These are phyloP conservation scores for Trifolium subterraneum DNA, from an alignment of 306 rosid species.

Conservation along the genomic window DNA sequence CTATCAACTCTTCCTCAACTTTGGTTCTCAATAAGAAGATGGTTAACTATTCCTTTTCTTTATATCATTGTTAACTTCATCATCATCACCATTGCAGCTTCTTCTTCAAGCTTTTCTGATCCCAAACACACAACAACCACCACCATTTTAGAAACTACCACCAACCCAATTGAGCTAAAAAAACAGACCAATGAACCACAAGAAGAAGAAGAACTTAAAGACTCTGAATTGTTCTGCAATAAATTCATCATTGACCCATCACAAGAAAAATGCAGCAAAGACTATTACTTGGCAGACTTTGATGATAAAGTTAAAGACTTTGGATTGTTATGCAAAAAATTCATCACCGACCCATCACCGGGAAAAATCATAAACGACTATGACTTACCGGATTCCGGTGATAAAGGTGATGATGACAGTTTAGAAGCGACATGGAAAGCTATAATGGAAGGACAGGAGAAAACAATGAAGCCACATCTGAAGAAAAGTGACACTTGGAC, in stretches of 20 bases:
- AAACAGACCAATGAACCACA: conserved; percentile 34
- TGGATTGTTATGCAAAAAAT: conserved; percentile 33
- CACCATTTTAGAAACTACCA: conserved; percentile 1
- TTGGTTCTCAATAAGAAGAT: conserved; percentile 58
- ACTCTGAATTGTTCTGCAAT: conserved; percentile 27
- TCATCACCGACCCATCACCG: conserved; percentile 33
- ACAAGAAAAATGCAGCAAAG: conserved; percentile 35
- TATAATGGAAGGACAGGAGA: conserved; percentile 51
- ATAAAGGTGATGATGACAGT: conserved; percentile 38
- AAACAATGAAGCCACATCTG: conserved; percentile 41
- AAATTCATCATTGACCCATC: conserved; percentile 36
- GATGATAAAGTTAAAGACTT: conserved; percentile 17
- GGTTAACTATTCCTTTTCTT: conserved; percentile 62
- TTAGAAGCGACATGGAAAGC: conserved; percentile 56
- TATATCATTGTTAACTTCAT: conserved; percentile 72
- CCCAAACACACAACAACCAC: conserved; percentile 10
- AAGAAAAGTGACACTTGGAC: conserved; percentile 60
- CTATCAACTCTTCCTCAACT: conserved; percentile 67
- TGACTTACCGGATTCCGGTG: conserved; percentile 35
- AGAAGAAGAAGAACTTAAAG: conserved; percentile 12
- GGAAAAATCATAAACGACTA: conserved; percentile 40
- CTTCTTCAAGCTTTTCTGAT: conserved; percentile 57
- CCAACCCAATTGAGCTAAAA: conserved; percentile 29
- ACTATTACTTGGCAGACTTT: conserved; percentile 36
- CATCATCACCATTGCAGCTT: conserved; percentile 71